These are phyloP conservation scores for Enterocytospora artemiae DNA, from an alignment of 371 early-diverging fungal species.

Conservation along the genomic window DNA sequence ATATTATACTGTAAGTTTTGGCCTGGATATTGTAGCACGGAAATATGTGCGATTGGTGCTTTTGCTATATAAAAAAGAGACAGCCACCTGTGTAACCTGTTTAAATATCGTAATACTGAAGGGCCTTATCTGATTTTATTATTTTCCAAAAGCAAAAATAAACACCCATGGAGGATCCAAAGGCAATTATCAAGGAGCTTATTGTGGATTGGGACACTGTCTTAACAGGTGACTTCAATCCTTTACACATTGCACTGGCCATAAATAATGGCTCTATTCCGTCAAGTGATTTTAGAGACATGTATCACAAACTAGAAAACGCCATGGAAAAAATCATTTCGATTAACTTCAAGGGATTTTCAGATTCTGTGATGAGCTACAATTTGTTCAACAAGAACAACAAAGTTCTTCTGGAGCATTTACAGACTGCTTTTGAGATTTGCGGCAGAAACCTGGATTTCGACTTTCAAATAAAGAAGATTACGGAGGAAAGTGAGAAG, in stretches of 20 bases:
- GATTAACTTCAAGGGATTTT: conserved; percentile 46
- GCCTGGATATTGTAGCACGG: too few relatives aligned
- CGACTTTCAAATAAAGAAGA: conserved; percentile 23
- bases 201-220: conserved; percentile 52
- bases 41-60: too few relatives aligned
- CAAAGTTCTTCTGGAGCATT: not conserved
- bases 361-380: conserved; percentile 45
- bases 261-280: conserved; percentile 23
- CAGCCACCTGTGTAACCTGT: too few relatives aligned
- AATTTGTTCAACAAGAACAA: conserved; percentile 36
- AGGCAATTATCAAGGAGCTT: conserved; percentile 45
- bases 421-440: too few relatives aligned
- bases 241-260: conserved; percentile 30
- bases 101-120: too few relatives aligned
- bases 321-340: conserved; percentile 51
- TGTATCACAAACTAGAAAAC: conserved; percentile 46
- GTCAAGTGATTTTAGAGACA: conserved; percentile 35
- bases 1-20: too few relatives aligned
- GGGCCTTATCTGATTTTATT: conserved; percentile 1
- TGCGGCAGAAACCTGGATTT: conserved; percentile 5
- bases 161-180: conserved; percentile 31
- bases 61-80: too few relatives aligned
- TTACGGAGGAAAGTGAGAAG: conserved; percentile 14
- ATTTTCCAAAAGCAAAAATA: not conserved
- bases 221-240: conserved; percentile 49